These are phyloP conservation scores for Dipteronia sinensis DNA, from an alignment of 345 rosid genomes.

Conservation along the genomic window DNA sequence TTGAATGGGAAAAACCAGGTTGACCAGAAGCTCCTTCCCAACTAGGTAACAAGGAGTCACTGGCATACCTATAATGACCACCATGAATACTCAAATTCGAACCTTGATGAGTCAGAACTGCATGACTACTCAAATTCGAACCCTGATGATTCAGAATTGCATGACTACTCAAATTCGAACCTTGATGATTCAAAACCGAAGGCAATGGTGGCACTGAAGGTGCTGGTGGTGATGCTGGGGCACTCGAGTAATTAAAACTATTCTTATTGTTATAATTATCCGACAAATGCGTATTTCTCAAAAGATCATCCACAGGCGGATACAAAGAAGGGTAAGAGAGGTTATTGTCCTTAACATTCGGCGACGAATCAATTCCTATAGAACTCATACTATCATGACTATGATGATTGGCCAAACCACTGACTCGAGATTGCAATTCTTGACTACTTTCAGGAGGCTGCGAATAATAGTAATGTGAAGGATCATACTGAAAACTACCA, in stretches of 20 bases:
- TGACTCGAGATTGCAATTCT: conserved; percentile 36
- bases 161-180: conserved; percentile 40
- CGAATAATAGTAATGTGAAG: conserved; percentile 40
- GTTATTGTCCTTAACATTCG: conserved; percentile 17
- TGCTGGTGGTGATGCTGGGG: conserved; percentile 49
- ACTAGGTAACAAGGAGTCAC: conserved; percentile 53
- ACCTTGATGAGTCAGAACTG: conserved; percentile 16
- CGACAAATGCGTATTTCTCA: conserved; percentile 49
- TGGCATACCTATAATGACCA: conserved; percentile 61
- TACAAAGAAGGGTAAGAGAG: conserved; percentile 47
- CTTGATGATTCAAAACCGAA: conserved; percentile 29
- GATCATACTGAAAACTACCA: conserved; percentile 49
- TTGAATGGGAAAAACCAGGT: conserved; percentile 28
- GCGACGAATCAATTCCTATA: conserved; percentile 23
- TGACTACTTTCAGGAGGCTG: conserved; percentile 41
- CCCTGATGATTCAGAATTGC: conserved; percentile 19
- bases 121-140: conserved; percentile 39
- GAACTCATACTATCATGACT: conserved; percentile 53
- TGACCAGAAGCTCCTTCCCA: conserved; percentile 44
- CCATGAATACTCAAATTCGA: conserved; percentile 40
- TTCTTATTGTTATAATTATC: conserved; percentile 15
- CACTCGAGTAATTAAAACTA: conserved; percentile 29
- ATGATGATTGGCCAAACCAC: conserved; percentile 42
- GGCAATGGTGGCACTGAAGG: conserved; percentile 43
- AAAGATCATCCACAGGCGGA: conserved; percentile 67